Evolutionary conservation across 2,329 filamentous ascomycete species (phyloP), one percentile per base, ranked within the genome.

Genomic region (Penicillium sp.): DNA sequence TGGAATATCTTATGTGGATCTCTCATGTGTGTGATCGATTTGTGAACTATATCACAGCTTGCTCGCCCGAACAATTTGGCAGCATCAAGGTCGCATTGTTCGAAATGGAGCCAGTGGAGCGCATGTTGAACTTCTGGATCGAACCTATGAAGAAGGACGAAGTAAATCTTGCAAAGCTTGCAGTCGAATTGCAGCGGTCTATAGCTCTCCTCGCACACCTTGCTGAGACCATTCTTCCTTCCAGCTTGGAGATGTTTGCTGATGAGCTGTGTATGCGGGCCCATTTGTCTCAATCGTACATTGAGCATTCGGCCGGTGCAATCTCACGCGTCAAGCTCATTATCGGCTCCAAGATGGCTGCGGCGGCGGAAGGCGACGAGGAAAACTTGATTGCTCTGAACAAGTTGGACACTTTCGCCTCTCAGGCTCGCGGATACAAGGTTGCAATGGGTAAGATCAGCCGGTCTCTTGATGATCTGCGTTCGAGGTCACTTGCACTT

Each of bases 101-200:
- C 65, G 94, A 97, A 72, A 80, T 97, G 49, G 90, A 96, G 70
- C 91, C 92, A 0, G 90, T 97, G 11, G 94, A 99, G 76, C 84
- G 92, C 55, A 89, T 90, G 0, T 76, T 97, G 48, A 96, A 96
- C 68, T 84, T 83, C 53, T 96, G 92, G 85, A 89, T 97, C 55
- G 92, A 97, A 61, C 85, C 85, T 6, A 72, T 97, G 53, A 87
- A 91, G 61, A 86, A 86, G 50, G 92, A 96, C 64, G 92, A 96
- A 54, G 78, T 97, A 47, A 92, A 92, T 73, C 89, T 93, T 74
- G 85, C 88, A 71, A 88, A 90, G 66, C 92, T 92, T 68, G 87
- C 89, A 0, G 85, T 85, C 24, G 90, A 96, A 69, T 79, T 97
- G 37, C 87, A 93, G 66, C 85, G 89, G 52, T 93, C 90, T 7